Conservation (phyloP, 2,329 filamentous ascomycete species). For the Didymella segeticola region DNA sequence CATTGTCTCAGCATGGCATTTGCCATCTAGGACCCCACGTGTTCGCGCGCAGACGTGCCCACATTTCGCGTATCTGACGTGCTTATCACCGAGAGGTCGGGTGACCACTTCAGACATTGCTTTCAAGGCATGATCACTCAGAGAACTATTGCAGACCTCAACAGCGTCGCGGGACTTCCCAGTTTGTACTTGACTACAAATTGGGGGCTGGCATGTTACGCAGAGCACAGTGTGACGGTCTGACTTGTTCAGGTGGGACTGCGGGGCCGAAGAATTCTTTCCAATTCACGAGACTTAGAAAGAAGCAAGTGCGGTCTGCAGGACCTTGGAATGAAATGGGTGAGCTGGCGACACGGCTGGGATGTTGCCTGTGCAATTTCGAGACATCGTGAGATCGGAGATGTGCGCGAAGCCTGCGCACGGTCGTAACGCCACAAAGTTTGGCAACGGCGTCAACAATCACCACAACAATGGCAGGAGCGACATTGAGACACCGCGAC, state of each 20-base stretch:
- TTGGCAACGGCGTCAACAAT: constrained; percentile 13
- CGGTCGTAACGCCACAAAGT: constrained; percentile 11
- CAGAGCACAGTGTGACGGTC: constrained; percentile 14
- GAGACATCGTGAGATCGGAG: constrained; percentile 13
- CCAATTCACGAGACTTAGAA: constrained; percentile 11
- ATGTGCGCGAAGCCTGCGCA: constrained; percentile 10
- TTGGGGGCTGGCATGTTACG: constrained; percentile 14
- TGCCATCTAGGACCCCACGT: constrained; percentile 12
- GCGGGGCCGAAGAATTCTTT: constrained; percentile 2
- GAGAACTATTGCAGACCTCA: constrained; percentile 1
- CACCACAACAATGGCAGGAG: constrained; percentile 11
- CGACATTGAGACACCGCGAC: background rate
- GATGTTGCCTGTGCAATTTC: constrained; percentile 13
- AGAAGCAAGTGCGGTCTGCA: constrained; percentile 9
- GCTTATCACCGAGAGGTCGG: constrained; percentile 15
- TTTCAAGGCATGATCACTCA: constrained; percentile 9
- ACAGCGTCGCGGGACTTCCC: constrained; percentile 4
- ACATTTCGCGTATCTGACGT: constrained; percentile 9
- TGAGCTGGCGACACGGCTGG: constrained; percentile 11
- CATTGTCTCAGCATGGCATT: constrained; percentile 14
- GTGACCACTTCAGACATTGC: background rate
- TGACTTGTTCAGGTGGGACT: constrained; percentile 12
- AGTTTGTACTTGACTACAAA: constrained; percentile 1
- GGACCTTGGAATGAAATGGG: constrained; percentile 11
- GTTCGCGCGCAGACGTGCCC: constrained; percentile 19